Evolutionary conservation across 441 rosid species (phyloP).

Genomic region (Pelargonium exstipulatum): DNA sequence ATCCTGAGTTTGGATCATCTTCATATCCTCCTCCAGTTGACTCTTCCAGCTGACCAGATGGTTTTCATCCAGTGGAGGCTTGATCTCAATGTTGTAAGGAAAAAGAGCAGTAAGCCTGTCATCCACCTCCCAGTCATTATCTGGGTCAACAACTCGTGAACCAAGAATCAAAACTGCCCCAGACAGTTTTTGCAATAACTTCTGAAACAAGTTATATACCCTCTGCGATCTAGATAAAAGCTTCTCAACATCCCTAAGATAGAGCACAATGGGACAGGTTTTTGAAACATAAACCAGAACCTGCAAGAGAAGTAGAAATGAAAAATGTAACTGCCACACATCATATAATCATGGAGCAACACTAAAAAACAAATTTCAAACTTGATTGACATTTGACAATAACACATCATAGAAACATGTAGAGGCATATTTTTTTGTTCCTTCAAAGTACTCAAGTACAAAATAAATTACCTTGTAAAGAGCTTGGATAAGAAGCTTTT

Average conservation of each 20-base stretch:
- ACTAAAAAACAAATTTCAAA: neutral
- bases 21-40: constrained; percentile 71
- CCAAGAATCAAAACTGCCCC: constrained; percentile 68
- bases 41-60: constrained; percentile 68
- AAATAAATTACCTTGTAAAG: constrained; percentile 58
- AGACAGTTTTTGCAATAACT: constrained; percentile 59
- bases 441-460: neutral
- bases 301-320: constrained; percentile 32
- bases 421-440: neutral
- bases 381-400: neutral
- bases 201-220: constrained; percentile 59
- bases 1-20: constrained; percentile 65
- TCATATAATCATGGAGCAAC: neutral
- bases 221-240: constrained; percentile 64
- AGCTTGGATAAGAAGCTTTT: constrained; percentile 73
- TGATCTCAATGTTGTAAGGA: constrained; percentile 64
- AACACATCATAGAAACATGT: neutral
- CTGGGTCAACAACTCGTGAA: constrained; percentile 44
- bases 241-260: constrained; percentile 63
- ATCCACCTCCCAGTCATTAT: constrained; percentile 44
- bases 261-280: constrained; percentile 63
- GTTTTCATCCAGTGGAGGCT: constrained; percentile 59
- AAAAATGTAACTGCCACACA: neutral
- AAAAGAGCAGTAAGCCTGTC: constrained; percentile 50
- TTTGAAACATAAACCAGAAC: constrained; percentile 67